Conservation (phyloP, 2,329 filamentous ascomycete genomes). For the Proliferodiscus dingleyae region DNA sequence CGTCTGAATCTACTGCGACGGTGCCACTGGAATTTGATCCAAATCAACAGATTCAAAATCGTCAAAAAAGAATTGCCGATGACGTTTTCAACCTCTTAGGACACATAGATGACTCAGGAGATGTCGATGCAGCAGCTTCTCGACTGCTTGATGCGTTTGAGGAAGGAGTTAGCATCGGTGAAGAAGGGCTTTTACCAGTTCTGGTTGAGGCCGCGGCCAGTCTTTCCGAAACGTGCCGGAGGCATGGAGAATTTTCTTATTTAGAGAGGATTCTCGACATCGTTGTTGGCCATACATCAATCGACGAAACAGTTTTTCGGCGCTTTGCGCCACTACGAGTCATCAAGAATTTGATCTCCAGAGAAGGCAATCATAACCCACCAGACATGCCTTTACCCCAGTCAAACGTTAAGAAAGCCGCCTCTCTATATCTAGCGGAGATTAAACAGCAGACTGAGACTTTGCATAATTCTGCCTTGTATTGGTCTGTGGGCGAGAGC, state of each 20-base stretch:
- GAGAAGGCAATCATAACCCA: neutral
- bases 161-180: constrained; percentile 14
- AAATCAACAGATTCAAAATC: constrained; percentile 4
- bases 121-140: constrained; percentile 16
- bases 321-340: constrained; percentile 17
- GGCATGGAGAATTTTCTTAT: constrained; percentile 7
- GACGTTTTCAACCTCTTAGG: constrained; percentile 20
- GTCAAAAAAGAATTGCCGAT: constrained; percentile 17
- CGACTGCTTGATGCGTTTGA: constrained; percentile 24
- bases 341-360: constrained; percentile 14
- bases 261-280: constrained; percentile 21
- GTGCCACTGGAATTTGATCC: neutral
- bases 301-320: constrained; percentile 19
- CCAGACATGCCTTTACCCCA: neutral
- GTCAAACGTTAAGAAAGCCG: constrained; percentile 18
- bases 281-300: constrained; percentile 13
- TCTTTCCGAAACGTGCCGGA: constrained; percentile 16
- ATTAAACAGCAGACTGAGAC: constrained; percentile 18
- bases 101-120: constrained; percentile 5
- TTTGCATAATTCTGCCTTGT: constrained; percentile 1
- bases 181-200: constrained; percentile 7
- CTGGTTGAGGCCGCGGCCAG: constrained; percentile 17
- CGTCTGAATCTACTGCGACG: neutral
- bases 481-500: constrained; percentile 13
- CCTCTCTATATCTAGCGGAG: constrained; percentile 23